These are phyloP conservation scores for Ascoidea rubescens DNA, from an alignment of 805 yeast genomes.

Conservation along the genomic window DNA sequence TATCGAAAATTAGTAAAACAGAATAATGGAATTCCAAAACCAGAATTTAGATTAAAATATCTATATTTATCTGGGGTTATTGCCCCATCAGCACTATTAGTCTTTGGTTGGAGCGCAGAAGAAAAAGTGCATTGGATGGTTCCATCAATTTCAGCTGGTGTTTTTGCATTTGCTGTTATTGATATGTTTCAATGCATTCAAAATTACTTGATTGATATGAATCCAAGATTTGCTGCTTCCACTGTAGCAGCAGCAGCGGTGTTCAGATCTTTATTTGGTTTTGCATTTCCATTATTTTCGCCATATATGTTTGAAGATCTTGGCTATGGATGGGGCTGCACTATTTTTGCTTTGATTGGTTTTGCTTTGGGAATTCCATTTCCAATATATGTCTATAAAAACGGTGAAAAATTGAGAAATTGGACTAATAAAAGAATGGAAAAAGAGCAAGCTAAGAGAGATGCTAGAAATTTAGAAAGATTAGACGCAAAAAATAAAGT, in stretches of 20 bases:
- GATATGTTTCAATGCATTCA: conserved; percentile 45
- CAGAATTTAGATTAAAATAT: conserved; percentile 45
- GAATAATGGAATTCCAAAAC: conserved; percentile 43
- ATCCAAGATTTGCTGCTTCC: conserved; percentile 43
- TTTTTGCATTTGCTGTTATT: conserved; percentile 39
- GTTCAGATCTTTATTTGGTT: conserved; percentile 43
- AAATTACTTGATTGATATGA: conserved; percentile 49
- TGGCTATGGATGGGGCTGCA: conserved; percentile 40
- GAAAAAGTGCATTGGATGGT: conserved; percentile 33
- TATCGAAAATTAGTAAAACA: conserved; percentile 23
- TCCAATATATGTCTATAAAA: conserved; percentile 40
- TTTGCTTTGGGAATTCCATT: conserved; percentile 46
- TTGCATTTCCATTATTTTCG: conserved; percentile 48
- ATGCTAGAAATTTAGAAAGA: conserved; percentile 14
- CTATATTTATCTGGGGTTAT: conserved; percentile 34
- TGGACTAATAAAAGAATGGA: conserved; percentile 44
- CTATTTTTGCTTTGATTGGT: conserved; percentile 39
- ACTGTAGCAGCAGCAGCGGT: conserved; percentile 55
- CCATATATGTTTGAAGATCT: conserved; percentile 34
- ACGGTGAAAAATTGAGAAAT: conserved; percentile 43
- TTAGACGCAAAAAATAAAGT: background rate
- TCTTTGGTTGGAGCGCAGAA: conserved; percentile 50
- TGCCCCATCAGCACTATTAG: conserved; percentile 41
- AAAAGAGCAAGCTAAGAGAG: conserved; percentile 28
- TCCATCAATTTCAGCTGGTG: conserved; percentile 40